Evolutionary conservation across 2,329 filamentous ascomycete species (phyloP), one percentile per base, ranked within the genome.

Genomic region (Cytospora chrysosperma): DNA sequence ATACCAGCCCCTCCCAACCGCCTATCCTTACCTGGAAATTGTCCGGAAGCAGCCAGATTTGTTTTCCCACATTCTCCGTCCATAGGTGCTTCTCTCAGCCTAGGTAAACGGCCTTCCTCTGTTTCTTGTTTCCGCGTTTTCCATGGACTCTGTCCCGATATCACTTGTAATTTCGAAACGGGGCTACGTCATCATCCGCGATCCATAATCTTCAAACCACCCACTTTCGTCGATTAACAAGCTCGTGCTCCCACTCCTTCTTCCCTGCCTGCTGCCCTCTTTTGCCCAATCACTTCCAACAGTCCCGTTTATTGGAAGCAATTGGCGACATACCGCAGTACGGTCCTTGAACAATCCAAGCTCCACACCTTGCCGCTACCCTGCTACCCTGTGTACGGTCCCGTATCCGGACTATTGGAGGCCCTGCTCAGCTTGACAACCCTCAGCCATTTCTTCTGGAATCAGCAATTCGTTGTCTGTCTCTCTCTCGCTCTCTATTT

Each of bases 131-230:
- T 32, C 32, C 28, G 47, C 26, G 26, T n/a, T 27, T 17, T 49
- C 30, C 12, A n/a, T n/a, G n/a, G n/a, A n/a, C 10, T 49, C 40
- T 17, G 30, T n/a, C 51, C 19, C 58, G 55, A 61, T 55, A 61
- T 49, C 58, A 34, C 51, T 34, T 28, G 51, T 54, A 61, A 61
- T 61, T 55, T 55, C 58, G 58, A 55, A 61, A 61, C 58, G 58
- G 58, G 37, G 50, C 58, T 51, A 61, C 58, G 58, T 61, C 58
- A 61, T 61, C 58, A 61, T 21, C 43, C 43, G 43, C n/a, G 7
- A 53, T 54, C 34, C 30, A 34, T 34, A 55, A 55, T 37, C 51
- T 26, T 28, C 58, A 55, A 32, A n/a, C 50, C 24, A 27, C 50
- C 50, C 24, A 52, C 50, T 52, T 15, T 52, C 51, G n/a, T 8